These are phyloP conservation scores for Toxicodendron radicans DNA, from an alignment of 345 rosid species.

Conservation along the genomic window DNA sequence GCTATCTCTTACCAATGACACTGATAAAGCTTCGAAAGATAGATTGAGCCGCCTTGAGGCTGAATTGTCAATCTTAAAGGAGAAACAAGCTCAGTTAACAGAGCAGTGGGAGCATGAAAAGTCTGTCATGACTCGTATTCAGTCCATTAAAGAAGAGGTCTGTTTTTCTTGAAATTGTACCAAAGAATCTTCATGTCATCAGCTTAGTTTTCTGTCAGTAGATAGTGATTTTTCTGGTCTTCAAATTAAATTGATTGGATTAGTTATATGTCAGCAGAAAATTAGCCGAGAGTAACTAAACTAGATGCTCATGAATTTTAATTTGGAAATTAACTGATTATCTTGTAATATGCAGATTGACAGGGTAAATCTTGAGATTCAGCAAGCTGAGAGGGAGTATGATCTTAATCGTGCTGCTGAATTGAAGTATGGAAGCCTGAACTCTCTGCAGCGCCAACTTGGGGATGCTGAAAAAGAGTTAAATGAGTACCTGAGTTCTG, in stretches of 20 bases:
- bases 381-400: slow-evolving; percentile 97
- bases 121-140: slow-evolving; percentile 91
- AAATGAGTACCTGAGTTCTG: slow-evolving; percentile 81
- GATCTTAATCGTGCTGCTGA: slow-evolving; percentile 99
- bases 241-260: neutral
- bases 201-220: neutral
- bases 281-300: neutral
- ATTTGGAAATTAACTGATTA: slow-evolving; percentile 3
- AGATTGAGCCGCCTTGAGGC: slow-evolving; percentile 83
- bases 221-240: neutral
- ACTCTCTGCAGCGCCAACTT: slow-evolving; percentile 85
- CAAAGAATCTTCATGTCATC: neutral
- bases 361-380: slow-evolving; percentile 92
- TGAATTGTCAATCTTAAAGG: slow-evolving; percentile 69
- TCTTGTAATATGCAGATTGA: slow-evolving; percentile 56
- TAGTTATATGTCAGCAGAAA: neutral
- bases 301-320: neutral
- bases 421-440: slow-evolving; percentile 91
- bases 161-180: neutral
- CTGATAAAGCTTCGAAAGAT: slow-evolving; percentile 91
- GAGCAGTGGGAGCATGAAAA: slow-evolving; percentile 99
- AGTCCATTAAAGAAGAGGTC: slow-evolving; percentile 96
- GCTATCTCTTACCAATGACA: slow-evolving; percentile 87
- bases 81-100: slow-evolving; percentile 79
- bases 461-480: slow-evolving; percentile 83